phyloP scores from a whole-genome alignment of 139 green algal species.

The Chlorella vulgaris region DNA sequence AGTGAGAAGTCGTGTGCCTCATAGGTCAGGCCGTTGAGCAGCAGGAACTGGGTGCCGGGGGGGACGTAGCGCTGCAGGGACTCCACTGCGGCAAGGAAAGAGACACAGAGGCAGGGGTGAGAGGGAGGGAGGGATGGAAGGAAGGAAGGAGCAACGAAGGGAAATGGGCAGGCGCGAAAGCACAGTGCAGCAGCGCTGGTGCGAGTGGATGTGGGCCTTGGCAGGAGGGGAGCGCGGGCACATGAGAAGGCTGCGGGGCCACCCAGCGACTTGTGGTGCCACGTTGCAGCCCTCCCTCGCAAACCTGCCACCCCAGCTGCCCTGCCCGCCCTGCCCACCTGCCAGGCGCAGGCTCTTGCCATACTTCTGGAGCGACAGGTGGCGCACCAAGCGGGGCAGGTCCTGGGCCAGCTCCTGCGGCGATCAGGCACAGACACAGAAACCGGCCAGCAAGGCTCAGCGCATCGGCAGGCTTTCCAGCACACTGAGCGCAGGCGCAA shows the following conservation, averaged over 20 bases:
- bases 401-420: conserved; percentile 82
- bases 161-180: neutral
- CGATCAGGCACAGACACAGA: no score
- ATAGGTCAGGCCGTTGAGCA: conserved; percentile 80
- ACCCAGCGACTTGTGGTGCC: no score
- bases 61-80: conserved; percentile 35
- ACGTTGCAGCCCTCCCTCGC: no score
- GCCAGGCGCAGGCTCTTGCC: conserved; percentile 13
- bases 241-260: no score
- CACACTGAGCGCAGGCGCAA: neutral
- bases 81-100: neutral
- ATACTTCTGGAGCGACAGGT: conserved; percentile 15
- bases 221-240: no score
- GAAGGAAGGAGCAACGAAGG: neutral
- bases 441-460: neutral
- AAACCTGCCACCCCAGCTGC: no score
- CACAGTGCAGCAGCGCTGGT: no score
- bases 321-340: neutral
- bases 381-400: conserved; percentile 82
- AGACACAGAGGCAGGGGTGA: neutral
- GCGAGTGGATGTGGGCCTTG: no score
- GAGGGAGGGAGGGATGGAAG: neutral
- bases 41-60: conserved; percentile 63
- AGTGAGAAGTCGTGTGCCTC: conserved; percentile 71
- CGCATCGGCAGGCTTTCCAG: neutral